These are phyloP conservation scores for Phytophthora aleatoria DNA, from an alignment of 352 stramenopile species.

Conservation along the genomic window DNA sequence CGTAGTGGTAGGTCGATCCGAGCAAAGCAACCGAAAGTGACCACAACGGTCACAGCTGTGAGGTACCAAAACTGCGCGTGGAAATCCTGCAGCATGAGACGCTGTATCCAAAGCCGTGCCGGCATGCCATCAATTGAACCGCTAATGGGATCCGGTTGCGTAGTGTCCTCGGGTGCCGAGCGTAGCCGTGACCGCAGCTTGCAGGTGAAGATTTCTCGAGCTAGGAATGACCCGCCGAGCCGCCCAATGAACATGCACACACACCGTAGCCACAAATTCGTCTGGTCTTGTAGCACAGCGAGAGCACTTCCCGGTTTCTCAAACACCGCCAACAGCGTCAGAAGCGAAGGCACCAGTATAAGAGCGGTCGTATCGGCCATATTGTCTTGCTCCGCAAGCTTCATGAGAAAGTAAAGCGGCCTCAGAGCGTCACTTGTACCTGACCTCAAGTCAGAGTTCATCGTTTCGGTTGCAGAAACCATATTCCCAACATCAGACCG, in stretches of 20 bases:
- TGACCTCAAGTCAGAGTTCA: slow-evolving; percentile 7
- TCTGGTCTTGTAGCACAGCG: slow-evolving; percentile 65
- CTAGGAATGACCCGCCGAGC: slow-evolving; percentile 72
- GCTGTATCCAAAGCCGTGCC: slow-evolving; percentile 79
- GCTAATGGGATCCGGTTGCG: slow-evolving; percentile 27
- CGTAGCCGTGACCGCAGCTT: slow-evolving; percentile 72
- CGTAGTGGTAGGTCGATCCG: slow-evolving; percentile 69
- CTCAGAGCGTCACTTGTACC: slow-evolving; percentile 49
- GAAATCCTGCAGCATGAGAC: slow-evolving; percentile 88
- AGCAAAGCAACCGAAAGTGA: slow-evolving; percentile 88
- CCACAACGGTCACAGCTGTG: slow-evolving; percentile 81
- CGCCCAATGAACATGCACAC: slow-evolving; percentile 85
- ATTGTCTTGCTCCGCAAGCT: slow-evolving; percentile 87
- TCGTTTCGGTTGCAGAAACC: neutral
- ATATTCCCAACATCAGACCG: slow-evolving; percentile 12
- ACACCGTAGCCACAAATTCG: slow-evolving; percentile 85
- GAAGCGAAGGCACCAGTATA: slow-evolving; percentile 80
- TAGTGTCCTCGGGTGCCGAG: slow-evolving; percentile 33
- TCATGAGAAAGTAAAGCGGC: slow-evolving; percentile 88
- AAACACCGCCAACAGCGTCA: slow-evolving; percentile 78
- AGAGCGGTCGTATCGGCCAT: slow-evolving; percentile 89
- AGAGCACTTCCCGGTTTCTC: slow-evolving; percentile 72
- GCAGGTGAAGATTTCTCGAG: slow-evolving; percentile 86
- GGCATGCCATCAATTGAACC: slow-evolving; percentile 68
- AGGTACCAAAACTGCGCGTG: slow-evolving; percentile 88